A percentile compares a stretch with the other conserved stretches of the same genome.
phyloP scores from a whole-genome alignment of 441 rosid genomes.

The Erysimum cheiri region DNA sequence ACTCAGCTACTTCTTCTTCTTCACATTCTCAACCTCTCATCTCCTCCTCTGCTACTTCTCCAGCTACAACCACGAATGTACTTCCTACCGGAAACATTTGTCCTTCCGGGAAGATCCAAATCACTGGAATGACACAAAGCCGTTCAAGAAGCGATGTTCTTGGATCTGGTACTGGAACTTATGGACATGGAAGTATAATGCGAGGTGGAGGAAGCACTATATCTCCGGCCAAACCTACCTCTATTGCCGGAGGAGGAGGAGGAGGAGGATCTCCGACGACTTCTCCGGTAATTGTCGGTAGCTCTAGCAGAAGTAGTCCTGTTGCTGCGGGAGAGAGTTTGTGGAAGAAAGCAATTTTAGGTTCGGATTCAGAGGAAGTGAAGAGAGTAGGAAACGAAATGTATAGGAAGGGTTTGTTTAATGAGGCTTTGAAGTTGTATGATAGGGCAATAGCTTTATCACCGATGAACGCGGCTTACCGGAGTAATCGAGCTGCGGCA shows the following conservation, averaged over 20 bases:
- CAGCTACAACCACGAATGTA: constrained; percentile 54
- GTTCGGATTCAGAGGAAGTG: constrained; percentile 72
- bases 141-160: constrained; percentile 69
- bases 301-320: constrained; percentile 27
- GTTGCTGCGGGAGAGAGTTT: constrained; percentile 6
- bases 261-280: constrained; percentile 36
- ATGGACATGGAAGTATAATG: constrained; percentile 94
- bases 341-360: constrained; percentile 44
- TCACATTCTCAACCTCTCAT: constrained; percentile 52
- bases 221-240: constrained; percentile 37
- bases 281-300: constrained; percentile 38
- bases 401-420: constrained; percentile 76
- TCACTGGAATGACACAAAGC: constrained; percentile 60
- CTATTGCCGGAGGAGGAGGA: neutral
- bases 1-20: constrained; percentile 35
- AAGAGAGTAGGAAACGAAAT: constrained; percentile 79
- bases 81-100: constrained; percentile 87
- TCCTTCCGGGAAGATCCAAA: constrained; percentile 76
- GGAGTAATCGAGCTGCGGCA: constrained; percentile 84
- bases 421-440: constrained; percentile 73
- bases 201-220: constrained; percentile 56
- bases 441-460: constrained; percentile 76
- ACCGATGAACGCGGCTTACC: constrained; percentile 72
- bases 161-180: constrained; percentile 86
- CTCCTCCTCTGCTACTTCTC: constrained; percentile 58